Evolutionary conservation across 2,329 filamentous ascomycete genomes (phyloP).

Genomic region (Exophiala oligosperma): DNA sequence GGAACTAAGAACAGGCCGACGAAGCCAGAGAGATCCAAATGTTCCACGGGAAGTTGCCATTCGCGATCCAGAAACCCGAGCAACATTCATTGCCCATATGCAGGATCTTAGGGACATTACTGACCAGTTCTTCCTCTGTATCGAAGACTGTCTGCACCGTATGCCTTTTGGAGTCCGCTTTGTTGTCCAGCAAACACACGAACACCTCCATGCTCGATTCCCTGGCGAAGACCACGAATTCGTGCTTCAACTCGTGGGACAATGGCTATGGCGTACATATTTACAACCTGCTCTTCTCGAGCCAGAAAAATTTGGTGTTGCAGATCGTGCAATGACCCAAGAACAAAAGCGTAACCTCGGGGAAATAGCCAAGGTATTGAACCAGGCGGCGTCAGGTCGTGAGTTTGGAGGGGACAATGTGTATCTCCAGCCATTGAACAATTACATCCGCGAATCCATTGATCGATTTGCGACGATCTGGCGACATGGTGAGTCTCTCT

Average conservation of each 20-base stretch:
- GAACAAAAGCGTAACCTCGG: conserved; percentile 89
- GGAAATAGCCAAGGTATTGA: conserved; percentile 87
- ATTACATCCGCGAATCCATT: conserved; percentile 82
- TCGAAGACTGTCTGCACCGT: conserved; percentile 80
- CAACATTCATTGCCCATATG: conserved; percentile 90
- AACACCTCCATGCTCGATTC: conserved; percentile 74
- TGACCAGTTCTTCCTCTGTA: conserved; percentile 78
- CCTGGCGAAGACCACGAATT: conserved; percentile 74
- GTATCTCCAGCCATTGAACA: conserved; percentile 92
- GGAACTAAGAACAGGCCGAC: conserved; percentile 84
- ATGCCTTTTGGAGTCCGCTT: conserved; percentile 95
- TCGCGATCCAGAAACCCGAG: conserved; percentile 86
- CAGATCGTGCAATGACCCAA: conserved; percentile 84
- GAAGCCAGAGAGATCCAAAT: conserved; percentile 77
- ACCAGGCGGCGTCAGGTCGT: conserved; percentile 83
- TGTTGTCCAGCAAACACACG: conserved; percentile 81
- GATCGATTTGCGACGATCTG: conserved; percentile 76
- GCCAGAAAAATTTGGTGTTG: conserved; percentile 88
- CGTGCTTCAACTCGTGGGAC: conserved; percentile 78
- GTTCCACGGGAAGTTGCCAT: conserved; percentile 93
- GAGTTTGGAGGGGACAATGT: conserved; percentile 93
- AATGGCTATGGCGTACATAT: conserved; percentile 95
- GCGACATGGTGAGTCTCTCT: conserved; percentile 54
- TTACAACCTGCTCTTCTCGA: conserved; percentile 85
- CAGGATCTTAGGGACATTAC: conserved; percentile 92